Evolutionary conservation across 2,329 filamentous ascomycete species (phyloP).

Genomic region (Lecanicillium sp.): DNA sequence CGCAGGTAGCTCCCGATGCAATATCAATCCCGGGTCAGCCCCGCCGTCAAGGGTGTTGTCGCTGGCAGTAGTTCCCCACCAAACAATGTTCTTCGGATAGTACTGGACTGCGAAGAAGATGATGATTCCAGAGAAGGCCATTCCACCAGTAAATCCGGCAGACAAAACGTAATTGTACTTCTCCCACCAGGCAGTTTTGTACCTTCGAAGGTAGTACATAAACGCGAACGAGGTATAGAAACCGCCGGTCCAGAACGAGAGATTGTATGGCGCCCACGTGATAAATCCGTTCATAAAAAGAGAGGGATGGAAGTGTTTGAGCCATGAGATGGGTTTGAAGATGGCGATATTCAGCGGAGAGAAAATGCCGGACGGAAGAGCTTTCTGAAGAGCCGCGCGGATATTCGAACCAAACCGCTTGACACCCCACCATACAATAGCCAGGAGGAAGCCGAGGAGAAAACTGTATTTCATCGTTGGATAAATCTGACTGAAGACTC

Average conservation of each 20-base stretch:
- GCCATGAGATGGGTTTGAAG: constrained; percentile 16
- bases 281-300: constrained; percentile 32
- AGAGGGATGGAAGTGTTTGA: constrained; percentile 31
- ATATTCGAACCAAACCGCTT: constrained; percentile 51
- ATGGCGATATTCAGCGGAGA: constrained; percentile 12
- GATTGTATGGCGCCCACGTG: constrained; percentile 33
- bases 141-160: constrained; percentile 29
- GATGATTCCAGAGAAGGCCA: constrained; percentile 31
- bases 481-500: constrained; percentile 23
- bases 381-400: constrained; percentile 3
- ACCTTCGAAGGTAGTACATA: constrained; percentile 33
- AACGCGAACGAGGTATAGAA: constrained; percentile 31
- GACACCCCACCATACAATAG: constrained; percentile 42
- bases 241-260: constrained; percentile 33
- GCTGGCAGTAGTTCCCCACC: constrained; percentile 31
- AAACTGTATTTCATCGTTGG: constrained; percentile 17
- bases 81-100: constrained; percentile 25
- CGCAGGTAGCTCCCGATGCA: background rate
- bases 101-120: constrained; percentile 35
- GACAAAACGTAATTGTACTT: constrained; percentile 38
- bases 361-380: constrained; percentile 7
- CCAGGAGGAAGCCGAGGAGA: constrained; percentile 28
- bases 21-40: background rate
- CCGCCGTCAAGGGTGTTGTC: constrained; percentile 12
- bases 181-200: constrained; percentile 32